phyloP scores from a whole-genome alignment of 2,329 filamentous ascomycete species.

The Aspergillus viridinutans region DNA sequence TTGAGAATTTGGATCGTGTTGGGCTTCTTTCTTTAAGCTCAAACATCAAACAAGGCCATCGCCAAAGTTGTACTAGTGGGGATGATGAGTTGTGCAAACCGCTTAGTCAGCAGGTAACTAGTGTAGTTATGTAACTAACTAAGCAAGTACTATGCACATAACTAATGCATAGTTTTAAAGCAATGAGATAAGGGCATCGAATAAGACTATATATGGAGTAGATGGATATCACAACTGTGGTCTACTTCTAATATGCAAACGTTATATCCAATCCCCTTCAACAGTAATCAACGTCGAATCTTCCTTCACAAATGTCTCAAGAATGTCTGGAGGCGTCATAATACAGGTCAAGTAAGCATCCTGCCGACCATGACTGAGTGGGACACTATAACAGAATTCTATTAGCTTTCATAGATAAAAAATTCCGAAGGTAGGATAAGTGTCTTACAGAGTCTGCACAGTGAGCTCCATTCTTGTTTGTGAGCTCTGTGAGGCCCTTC shows the following conservation, averaged over 20 bases:
- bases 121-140: too few relatives aligned
- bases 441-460: slow-evolving; percentile 78
- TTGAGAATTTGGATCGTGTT: slow-evolving; percentile 1
- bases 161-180: not conserved
- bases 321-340: slow-evolving; percentile 67
- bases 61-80: slow-evolving; percentile 7
- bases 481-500: slow-evolving; percentile 90
- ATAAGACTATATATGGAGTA: not conserved
- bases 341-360: slow-evolving; percentile 91
- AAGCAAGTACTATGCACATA: not conserved
- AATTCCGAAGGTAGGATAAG: slow-evolving; percentile 1
- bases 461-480: slow-evolving; percentile 78
- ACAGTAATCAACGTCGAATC: not conserved
- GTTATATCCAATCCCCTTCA: not conserved
- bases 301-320: not conserved
- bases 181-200: too few relatives aligned
- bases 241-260: not conserved
- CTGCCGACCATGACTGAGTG: slow-evolving; percentile 94
- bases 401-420: slow-evolving; percentile 8
- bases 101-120: slow-evolving; percentile 18
- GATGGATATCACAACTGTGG: not conserved
- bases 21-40: slow-evolving; percentile 7
- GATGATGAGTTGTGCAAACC: slow-evolving; percentile 7
- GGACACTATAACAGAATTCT: slow-evolving; percentile 59
- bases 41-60: slow-evolving; percentile 5